Evolutionary conservation across 495 filamentous ascomycete species (phyloP).

Genomic region (Copromyces sp.): DNA sequence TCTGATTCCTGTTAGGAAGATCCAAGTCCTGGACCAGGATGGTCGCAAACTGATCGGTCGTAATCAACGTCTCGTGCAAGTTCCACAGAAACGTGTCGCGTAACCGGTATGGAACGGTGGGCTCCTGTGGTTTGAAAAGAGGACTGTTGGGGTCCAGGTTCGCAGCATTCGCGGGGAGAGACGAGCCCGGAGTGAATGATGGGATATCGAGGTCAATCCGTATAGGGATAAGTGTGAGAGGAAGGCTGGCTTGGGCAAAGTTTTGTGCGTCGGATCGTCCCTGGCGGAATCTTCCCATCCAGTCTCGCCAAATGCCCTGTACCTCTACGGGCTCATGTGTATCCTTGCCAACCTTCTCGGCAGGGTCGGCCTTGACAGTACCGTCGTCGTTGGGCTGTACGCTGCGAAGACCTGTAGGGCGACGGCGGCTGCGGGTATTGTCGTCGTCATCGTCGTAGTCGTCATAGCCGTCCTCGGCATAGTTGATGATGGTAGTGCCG

Average conservation of each 20-base stretch:
- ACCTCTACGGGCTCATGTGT: slow-evolving; percentile 67
- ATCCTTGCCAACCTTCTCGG: slow-evolving; percentile 78
- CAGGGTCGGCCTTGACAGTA: slow-evolving; percentile 41
- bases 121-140: slow-evolving; percentile 66
- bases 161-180: slow-evolving; percentile 57
- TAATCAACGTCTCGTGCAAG: slow-evolving; percentile 85
- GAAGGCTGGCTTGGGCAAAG: slow-evolving; percentile 73
- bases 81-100: slow-evolving; percentile 98
- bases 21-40: slow-evolving; percentile 91
- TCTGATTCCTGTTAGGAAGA: slow-evolving; percentile 58
- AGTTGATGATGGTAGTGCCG: slow-evolving; percentile 92
- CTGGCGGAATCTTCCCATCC: slow-evolving; percentile 67
- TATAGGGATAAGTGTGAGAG: slow-evolving; percentile 86
- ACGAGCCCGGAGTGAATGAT: slow-evolving; percentile 60
- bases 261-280: slow-evolving; percentile 59
- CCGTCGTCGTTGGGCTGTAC: slow-evolving; percentile 65
- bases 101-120: slow-evolving; percentile 70
- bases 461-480: slow-evolving; percentile 90
- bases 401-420: slow-evolving; percentile 77
- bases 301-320: slow-evolving; percentile 86
- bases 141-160: slow-evolving; percentile 45
- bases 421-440: slow-evolving; percentile 63
- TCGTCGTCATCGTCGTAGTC: slow-evolving; percentile 94
- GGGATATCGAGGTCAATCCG: slow-evolving; percentile 91
- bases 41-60: slow-evolving; percentile 87